Evolutionary conservation across 148 eudicot species (phyloP).

Genomic region (Nyssa sinensis): DNA sequence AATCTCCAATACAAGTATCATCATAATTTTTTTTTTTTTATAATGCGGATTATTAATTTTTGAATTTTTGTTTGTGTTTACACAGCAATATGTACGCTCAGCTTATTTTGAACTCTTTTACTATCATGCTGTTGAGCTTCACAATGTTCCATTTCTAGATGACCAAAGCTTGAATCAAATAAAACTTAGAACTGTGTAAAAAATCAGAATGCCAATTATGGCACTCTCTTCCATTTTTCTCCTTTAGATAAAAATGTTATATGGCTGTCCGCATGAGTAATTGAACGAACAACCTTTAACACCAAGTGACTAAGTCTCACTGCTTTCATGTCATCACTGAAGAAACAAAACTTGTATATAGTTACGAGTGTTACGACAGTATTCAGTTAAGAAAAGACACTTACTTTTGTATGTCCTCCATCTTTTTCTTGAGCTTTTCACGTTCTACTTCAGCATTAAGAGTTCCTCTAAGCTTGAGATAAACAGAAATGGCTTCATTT

Average conservation of each 20-base stretch:
- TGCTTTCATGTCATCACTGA: not conserved
- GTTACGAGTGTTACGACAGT: not conserved
- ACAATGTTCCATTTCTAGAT: not conserved
- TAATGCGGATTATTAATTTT: too few species aligned
- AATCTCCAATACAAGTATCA: not conserved
- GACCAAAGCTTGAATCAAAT: not conserved
- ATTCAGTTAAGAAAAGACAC: slow-evolving; percentile 16
- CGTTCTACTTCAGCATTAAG: slow-evolving; percentile 70
- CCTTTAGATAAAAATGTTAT: not conserved
- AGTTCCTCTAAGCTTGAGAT: slow-evolving; percentile 54
- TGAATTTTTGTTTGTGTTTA: too few species aligned
- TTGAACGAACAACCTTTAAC: not conserved
- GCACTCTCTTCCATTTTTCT: too few species aligned
- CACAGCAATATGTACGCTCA: too few species aligned
- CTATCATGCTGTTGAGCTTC: not conserved
- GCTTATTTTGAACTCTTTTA: too few species aligned
- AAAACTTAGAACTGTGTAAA: not conserved
- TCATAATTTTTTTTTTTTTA: too few species aligned
- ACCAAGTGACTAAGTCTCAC: not conserved
- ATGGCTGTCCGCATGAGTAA: not conserved
- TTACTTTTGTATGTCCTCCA: slow-evolving; percentile 68
- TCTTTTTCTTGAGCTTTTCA: slow-evolving; percentile 64
- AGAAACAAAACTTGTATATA: not conserved
- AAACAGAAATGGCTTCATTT: slow-evolving; percentile 62
- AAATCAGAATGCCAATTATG: not conserved